A percentile compares a stretch with the other conserved stretches of the same genome.
These are phyloP conservation scores for Clonostachys rosea DNA, from an alignment of 2,329 filamentous ascomycete genomes.

Conservation along the genomic window DNA sequence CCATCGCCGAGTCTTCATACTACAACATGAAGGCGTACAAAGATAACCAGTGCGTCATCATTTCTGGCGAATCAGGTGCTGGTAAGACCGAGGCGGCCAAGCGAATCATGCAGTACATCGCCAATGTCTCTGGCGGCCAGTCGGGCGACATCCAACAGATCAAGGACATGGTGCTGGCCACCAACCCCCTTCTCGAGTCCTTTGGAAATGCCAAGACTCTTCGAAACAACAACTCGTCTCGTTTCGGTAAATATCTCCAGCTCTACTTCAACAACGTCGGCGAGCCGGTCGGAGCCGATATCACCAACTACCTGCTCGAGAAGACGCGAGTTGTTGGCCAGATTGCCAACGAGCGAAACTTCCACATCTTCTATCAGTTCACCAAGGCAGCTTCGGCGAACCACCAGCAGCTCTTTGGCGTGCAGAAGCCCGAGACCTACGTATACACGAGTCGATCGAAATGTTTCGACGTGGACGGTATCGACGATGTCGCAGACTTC, in stretches of 20 bases:
- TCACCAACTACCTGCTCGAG: conserved; percentile 96
- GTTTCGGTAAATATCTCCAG: conserved; percentile 97
- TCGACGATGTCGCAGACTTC: conserved; percentile 88
- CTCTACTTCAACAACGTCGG: conserved; percentile 91
- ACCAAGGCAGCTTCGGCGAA: conserved; percentile 87
- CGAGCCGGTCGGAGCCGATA: conserved; percentile 92
- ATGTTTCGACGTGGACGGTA: conserved; percentile 89
- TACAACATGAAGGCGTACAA: conserved; percentile 99
- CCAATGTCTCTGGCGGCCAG: conserved; percentile 83
- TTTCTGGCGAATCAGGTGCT: conserved; percentile 95
- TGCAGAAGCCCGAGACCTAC: conserved; percentile 91
- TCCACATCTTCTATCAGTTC: conserved; percentile 99
- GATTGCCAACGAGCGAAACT: conserved; percentile 93
- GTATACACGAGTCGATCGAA: conserved; percentile 91
- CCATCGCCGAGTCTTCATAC: conserved; percentile 91
- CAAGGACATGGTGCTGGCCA: conserved; percentile 99
- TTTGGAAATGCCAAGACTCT: conserved; percentile 98
- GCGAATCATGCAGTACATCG: conserved; percentile 99
- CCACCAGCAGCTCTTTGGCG: conserved; percentile 82
- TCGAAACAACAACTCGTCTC: conserved; percentile 97
- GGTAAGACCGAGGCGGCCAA: conserved; percentile 99
- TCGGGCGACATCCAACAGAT: conserved; percentile 90
- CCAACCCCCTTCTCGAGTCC: conserved; percentile 92
- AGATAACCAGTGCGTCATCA: conserved; percentile 99
- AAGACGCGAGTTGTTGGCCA: conserved; percentile 94